Base-by-base conservation (phyloP, 495 filamentous ascomycete species). In the Tuber magnatum region DNA sequence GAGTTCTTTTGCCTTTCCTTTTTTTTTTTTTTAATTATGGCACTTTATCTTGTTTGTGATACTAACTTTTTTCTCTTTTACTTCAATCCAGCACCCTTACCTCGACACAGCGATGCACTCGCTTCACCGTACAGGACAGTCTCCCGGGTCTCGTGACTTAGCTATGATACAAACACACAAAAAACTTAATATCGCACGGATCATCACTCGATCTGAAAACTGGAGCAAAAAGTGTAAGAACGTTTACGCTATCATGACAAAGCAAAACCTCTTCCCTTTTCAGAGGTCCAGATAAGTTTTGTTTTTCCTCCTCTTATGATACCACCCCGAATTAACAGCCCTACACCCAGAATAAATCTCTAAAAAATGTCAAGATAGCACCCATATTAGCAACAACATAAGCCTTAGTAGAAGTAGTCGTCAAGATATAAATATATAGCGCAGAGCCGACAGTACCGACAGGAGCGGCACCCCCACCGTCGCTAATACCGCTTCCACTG, bases 401-500 rank as follows among this genome's bases (percentile, higher is more conserved):
- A 14, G 74, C 77, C 78, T 87, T 82, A 16, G 88, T 86, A 0
- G 82, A 84, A 0, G 75, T 77, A 8, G 85, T 83, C 42, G 2
- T 79, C 10, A 87, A 82, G 0, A 73, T 80, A 76, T 89, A 90
- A 14, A 78, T 77, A 76, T 91, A 91, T 0, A 86, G 87, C 22
- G 89, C 84, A 28, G 76, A 83, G 0, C 81, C 85, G 38, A 90
- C 80, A 0, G 84, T 88, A 3, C 89, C 89, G 9, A 75, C 77
- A 0, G 83, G 81, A 0, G 87, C 88, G 24, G 81, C 79, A 79
- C 89, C 88, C 39, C 74, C 69, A 3, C 82, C 86, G 61, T 80
- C 84, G 22, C 88, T 88, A 70, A 91, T 87, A 81, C 89, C 86
- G 73, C 88, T 90, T 74, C 88, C 88, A 9, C 77, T 83, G 18